phyloP scores from a whole-genome alignment of 2,329 filamentous ascomycete genomes.

The Aspergillus puulaauensis region DNA sequence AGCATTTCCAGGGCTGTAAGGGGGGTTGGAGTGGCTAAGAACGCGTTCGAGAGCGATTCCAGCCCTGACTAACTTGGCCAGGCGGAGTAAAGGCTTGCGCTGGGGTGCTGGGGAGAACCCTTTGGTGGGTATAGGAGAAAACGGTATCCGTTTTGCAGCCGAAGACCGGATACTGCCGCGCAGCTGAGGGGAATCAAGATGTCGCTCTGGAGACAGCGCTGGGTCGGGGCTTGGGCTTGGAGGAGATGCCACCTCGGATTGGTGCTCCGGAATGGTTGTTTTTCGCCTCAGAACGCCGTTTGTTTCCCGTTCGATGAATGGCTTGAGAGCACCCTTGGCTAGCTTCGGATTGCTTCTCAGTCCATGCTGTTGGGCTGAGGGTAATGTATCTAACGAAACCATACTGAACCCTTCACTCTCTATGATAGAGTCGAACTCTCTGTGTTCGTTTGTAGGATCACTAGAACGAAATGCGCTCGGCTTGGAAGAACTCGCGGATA shows the following conservation, averaged over 20 bases:
- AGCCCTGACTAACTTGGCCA: conserved; percentile 36
- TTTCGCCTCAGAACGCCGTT: conserved; percentile 29
- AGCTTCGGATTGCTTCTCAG: conserved; percentile 33
- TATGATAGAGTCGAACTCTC: conserved; percentile 55
- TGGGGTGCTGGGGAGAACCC: not conserved
- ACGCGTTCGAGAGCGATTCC: conserved; percentile 40
- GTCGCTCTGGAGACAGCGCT: not conserved
- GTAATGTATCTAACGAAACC: conserved; percentile 55
- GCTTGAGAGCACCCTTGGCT: conserved; percentile 26
- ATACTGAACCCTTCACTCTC: conserved; percentile 60
- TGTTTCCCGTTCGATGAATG: conserved; percentile 29
- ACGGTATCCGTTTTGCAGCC: conserved; percentile 3
- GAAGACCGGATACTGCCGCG: not conserved
- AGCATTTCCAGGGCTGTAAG: conserved; percentile 4
- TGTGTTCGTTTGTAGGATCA: conserved; percentile 43
- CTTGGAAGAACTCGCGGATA: not conserved
- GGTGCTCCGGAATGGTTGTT: conserved; percentile 21
- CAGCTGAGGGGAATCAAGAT: not conserved
- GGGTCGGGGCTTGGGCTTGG: conserved; percentile 12
- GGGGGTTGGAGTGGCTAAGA: conserved; percentile 21
- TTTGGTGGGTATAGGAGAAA: conserved; percentile 11
- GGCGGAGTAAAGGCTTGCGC: conserved; percentile 24
- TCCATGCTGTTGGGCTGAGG: conserved; percentile 47
- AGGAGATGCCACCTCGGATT: conserved; percentile 15
- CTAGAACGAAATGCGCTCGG: conserved; percentile 8